phyloP scores from a whole-genome alignment of 371 early-diverging fungal species.

The Amoeboaphelidium protococcarum region DNA sequence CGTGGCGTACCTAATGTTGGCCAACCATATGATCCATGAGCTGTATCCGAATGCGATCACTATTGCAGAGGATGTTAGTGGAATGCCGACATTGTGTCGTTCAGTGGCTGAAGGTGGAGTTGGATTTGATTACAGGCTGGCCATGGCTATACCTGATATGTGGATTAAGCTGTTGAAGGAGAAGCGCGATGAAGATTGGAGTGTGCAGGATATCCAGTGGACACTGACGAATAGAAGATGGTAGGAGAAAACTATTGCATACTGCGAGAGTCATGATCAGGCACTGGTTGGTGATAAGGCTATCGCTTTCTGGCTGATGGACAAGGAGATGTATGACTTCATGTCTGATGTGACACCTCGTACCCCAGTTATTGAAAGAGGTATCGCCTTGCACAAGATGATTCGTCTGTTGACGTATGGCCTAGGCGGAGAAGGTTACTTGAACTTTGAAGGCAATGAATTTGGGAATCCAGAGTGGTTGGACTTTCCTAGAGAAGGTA shows the following conservation, averaged over 20 bases:
- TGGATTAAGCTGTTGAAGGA: slow-evolving; percentile 93
- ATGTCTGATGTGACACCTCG: slow-evolving; percentile 56
- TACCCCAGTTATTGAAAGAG: slow-evolving; percentile 77
- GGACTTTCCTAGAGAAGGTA: slow-evolving; percentile 85
- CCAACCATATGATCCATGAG: slow-evolving; percentile 58
- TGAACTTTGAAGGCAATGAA: slow-evolving; percentile 59
- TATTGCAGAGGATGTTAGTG: slow-evolving; percentile 56
- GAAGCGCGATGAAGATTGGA: slow-evolving; percentile 68
- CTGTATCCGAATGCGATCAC: slow-evolving; percentile 55
- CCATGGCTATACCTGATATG: slow-evolving; percentile 95
- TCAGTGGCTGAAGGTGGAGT: slow-evolving; percentile 70
- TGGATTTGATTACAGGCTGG: slow-evolving; percentile 87
- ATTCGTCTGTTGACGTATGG: slow-evolving; percentile 66
- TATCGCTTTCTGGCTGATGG: slow-evolving; percentile 93
- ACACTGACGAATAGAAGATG: slow-evolving; percentile 69
- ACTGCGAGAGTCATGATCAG: slow-evolving; percentile 87
- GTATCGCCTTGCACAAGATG: slow-evolving; percentile 80
- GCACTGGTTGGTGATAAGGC: slow-evolving; percentile 93
- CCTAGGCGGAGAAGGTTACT: slow-evolving; percentile 80
- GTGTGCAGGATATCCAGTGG: slow-evolving; percentile 38
- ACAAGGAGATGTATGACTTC: slow-evolving; percentile 85
- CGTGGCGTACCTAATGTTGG: slow-evolving; percentile 59
- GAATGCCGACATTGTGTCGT: slow-evolving; percentile 89
- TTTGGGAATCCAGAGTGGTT: slow-evolving; percentile 97
- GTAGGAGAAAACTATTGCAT: slow-evolving; percentile 66